Conservation (phyloP, 2,329 filamentous ascomycete genomes). For the Atkinsonella texensis region DNA sequence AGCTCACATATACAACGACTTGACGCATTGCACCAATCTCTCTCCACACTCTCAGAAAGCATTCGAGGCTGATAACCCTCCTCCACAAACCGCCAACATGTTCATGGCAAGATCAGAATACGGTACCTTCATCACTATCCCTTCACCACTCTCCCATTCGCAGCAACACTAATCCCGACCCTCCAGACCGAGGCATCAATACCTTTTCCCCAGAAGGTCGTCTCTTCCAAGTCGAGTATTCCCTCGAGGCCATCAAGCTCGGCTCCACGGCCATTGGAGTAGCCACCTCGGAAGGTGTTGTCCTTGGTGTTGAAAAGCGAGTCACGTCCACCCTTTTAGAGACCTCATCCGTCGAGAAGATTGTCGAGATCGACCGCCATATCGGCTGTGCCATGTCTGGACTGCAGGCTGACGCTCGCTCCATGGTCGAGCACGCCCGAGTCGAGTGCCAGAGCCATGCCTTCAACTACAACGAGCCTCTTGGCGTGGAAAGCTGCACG, state of each 20-base stretch:
- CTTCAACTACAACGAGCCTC: conserved; percentile 94
- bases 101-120: conserved; percentile 99
- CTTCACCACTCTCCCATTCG: background rate
- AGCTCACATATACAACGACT: no score
- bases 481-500: conserved; percentile 94
- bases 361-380: conserved; percentile 97
- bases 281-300: conserved; percentile 86
- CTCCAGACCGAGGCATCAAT: conserved; percentile 90
- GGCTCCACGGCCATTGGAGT: conserved; percentile 97
- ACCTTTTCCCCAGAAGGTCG: conserved; percentile 99
- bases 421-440: conserved; percentile 95
- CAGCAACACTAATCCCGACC: conserved; percentile 10
- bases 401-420: conserved; percentile 91
- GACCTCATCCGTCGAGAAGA: conserved; percentile 97
- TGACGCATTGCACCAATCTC: background rate
- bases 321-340: conserved; percentile 96
- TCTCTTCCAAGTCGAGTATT: conserved; percentile 99
- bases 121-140: conserved; percentile 42
- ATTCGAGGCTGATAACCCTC: background rate
- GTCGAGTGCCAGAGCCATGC: conserved; percentile 95
- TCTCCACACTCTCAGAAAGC: background rate
- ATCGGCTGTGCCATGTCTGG: conserved; percentile 99
- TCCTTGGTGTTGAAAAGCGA: conserved; percentile 97
- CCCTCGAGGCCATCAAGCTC: conserved; percentile 98
- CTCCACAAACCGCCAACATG: conserved; percentile 53